A percentile compares a stretch with the other conserved stretches of the same genome.
Conservation (phyloP, 2,329 filamentous ascomycete species). For the Clonostachys byssicola region DNA sequence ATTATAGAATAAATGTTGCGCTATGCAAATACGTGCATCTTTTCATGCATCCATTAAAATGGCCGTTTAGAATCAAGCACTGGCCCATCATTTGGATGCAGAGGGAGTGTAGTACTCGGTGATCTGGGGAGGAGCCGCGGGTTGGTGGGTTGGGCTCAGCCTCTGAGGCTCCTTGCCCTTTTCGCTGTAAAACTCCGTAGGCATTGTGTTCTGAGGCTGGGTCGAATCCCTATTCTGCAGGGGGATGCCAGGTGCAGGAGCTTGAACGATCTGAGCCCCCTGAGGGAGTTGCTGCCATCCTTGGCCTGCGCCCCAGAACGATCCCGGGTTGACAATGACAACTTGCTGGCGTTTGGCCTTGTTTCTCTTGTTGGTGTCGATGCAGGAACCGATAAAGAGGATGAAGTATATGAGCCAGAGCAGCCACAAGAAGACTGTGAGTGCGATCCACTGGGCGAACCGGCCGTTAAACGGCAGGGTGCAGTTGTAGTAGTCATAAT, state of each 20-base stretch:
- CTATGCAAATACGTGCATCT: too few species aligned
- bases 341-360: conserved; percentile 10
- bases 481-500: conserved; percentile 4
- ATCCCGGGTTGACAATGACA: conserved; percentile 16
- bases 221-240: too few species aligned
- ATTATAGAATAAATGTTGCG: too few species aligned
- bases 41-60: too few species aligned
- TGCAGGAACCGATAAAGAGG: conserved; percentile 32
- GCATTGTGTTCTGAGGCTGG: too few species aligned
- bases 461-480: conserved; percentile 1
- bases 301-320: conserved; percentile 19
- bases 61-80: not conserved
- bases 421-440: conserved; percentile 13
- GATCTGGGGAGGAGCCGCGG: too few species aligned
- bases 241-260: too few species aligned
- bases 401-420: conserved; percentile 25
- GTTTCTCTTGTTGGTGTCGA: conserved; percentile 27
- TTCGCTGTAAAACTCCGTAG: too few species aligned
- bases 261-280: not conserved
- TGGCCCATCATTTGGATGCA: not conserved
- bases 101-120: conserved; percentile 1
- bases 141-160: too few species aligned
- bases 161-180: too few species aligned
- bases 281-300: conserved; percentile 20
- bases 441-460: conserved; percentile 8